A percentile compares a stretch with the other conserved stretches of the same genome.
phyloP scores from a whole-genome alignment of 2,329 filamentous ascomycete genomes.

The Parastagonospora nodorum region DNA sequence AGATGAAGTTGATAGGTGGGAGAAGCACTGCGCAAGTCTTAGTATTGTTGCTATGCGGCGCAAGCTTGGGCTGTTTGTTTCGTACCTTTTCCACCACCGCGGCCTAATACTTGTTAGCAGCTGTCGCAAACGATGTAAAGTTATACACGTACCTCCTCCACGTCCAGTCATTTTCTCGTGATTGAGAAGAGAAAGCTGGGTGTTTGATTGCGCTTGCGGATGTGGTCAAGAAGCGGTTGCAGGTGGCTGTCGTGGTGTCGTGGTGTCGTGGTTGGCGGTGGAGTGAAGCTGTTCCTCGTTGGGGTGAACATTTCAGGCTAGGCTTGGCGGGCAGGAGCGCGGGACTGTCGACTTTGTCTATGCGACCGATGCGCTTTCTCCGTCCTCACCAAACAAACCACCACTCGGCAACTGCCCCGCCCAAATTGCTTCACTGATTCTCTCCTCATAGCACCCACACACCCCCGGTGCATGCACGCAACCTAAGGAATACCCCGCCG shows the following conservation, averaged over 20 bases:
- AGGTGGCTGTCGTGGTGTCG: constrained; percentile 11
- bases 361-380: constrained; percentile 28
- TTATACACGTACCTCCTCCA: constrained; percentile 33
- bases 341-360: constrained; percentile 29
- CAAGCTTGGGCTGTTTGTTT: constrained; percentile 9
- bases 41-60: constrained; percentile 1
- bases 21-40: constrained; percentile 61
- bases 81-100: constrained; percentile 55
- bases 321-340: constrained; percentile 30
- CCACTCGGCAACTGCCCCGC: constrained; percentile 8
- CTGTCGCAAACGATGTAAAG: constrained; percentile 2
- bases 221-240: constrained; percentile 8
- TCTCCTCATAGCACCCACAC: constrained; percentile 1
- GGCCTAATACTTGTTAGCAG: constrained; percentile 54
- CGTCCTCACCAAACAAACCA: constrained; percentile 24
- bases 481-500: constrained; percentile 31
- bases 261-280: constrained; percentile 14
- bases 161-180: constrained; percentile 37
- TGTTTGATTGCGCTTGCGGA: constrained; percentile 2
- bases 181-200: constrained; percentile 3
- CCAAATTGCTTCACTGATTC: constrained; percentile 2
- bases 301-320: constrained; percentile 35
- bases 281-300: constrained; percentile 19
- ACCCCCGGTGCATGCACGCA: constrained; percentile 28
- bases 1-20: constrained; percentile 85